Evolutionary conservation across 1,284 basidiomycete genomes (phyloP).

Genomic region (Filobasidium uniguttulatum): DNA sequence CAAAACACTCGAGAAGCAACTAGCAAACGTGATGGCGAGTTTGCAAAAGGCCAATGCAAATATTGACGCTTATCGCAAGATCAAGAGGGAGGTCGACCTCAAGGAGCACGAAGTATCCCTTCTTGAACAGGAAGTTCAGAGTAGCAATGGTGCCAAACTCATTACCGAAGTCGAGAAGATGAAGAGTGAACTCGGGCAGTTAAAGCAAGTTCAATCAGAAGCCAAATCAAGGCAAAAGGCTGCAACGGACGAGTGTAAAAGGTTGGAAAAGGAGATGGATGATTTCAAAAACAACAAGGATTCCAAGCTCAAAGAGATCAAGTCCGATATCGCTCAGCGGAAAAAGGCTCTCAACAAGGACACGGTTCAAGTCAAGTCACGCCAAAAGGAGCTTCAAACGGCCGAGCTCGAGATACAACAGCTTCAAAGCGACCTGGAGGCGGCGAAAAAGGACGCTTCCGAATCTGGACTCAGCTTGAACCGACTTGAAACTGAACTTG

Average conservation of each 20-base stretch:
- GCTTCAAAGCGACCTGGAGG: slow-evolving; percentile 61
- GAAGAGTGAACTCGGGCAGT: slow-evolving; percentile 52
- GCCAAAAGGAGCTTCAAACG: slow-evolving; percentile 80
- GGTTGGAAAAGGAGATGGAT: slow-evolving; percentile 88
- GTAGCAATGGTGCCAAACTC: slow-evolving; percentile 78
- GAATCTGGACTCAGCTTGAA: slow-evolving; percentile 50
- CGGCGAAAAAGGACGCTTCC: slow-evolving; percentile 46
- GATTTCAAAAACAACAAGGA: slow-evolving; percentile 99
- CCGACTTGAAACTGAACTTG: slow-evolving; percentile 40
- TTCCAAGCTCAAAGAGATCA: slow-evolving; percentile 86
- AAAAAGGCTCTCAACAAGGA: slow-evolving; percentile 72
- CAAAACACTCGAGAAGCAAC: slow-evolving; percentile 42
- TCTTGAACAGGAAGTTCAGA: slow-evolving; percentile 70
- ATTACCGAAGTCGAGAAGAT: slow-evolving; percentile 54
- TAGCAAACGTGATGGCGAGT: slow-evolving; percentile 49
- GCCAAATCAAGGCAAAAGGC: slow-evolving; percentile 64
- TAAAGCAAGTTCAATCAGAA: slow-evolving; percentile 51
- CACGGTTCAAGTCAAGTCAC: slow-evolving; percentile 62
- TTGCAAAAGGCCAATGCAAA: slow-evolving; percentile 45
- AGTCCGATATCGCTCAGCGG: slow-evolving; percentile 64
- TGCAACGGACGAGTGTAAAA: slow-evolving; percentile 64
- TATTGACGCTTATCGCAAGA: slow-evolving; percentile 56
- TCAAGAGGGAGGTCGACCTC: slow-evolving; percentile 65
- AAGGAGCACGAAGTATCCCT: slow-evolving; percentile 75
- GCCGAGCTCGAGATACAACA: slow-evolving; percentile 76